Evolutionary conservation across 768 basidiomycete genomes (phyloP), one percentile per base, ranked within the genome.

Genomic region (Boletus subparvulus): DNA sequence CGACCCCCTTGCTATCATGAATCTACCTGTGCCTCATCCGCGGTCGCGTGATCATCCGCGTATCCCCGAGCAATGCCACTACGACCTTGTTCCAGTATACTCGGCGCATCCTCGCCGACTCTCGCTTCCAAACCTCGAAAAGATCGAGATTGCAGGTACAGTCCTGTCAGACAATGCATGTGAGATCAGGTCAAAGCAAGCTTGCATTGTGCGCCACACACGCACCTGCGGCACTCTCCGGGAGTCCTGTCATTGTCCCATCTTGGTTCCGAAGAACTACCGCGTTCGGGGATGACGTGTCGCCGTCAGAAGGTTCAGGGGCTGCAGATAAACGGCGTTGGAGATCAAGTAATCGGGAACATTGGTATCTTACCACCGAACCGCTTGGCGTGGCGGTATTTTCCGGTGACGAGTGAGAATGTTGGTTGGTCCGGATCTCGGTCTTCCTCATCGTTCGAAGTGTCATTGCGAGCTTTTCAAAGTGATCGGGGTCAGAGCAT

Each of bases 41-140:
- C 10, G 0, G 24, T 26, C 28, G 44, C 51, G 50, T 68, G 73
- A 56, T 78, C 75, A 47, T 90, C 87, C 46, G 80, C 80, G 69
- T 98, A 98, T 11, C 90, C 92, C 59, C 88, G 81, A 39, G 96
- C 94, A 45, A 96, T 88, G 6, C 96, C 96, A 61, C 83, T 90
- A 45, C 94, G 75, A 0, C 96, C 96, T 70, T 96, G 90, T 73
- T 97, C 92, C 56, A 98, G 71, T 40, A 87, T 70, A 59, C 88
- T 83, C 0, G 95, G 94, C 1, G 78, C 81, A 65, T 96, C 92
- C 69, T 90, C 77, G 0, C 92, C 93, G 12, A 87, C 63, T 10
- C 89, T 80, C 21, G 83, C 74, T 56, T 98, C 95, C 26, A 98
- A 76, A 2, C 96, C 96, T 42, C 80, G 83, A 73, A 88, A 98